Base-by-base conservation (phyloP, 208 protist species). In the Porcisia deanei region DNA sequence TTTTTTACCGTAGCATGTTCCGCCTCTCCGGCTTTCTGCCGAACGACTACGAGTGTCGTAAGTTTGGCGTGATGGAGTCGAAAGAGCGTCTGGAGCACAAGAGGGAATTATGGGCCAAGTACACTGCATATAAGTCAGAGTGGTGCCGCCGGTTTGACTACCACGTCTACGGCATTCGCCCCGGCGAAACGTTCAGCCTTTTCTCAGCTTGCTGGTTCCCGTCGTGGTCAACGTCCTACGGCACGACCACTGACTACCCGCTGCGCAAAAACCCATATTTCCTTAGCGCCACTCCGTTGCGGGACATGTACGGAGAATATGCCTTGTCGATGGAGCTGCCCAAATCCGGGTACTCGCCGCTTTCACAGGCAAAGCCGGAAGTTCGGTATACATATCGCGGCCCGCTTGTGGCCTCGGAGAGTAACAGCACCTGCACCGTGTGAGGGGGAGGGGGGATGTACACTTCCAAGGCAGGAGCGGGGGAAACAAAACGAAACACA, bases 81-180 rank as follows among this genome's bases (percentile, higher is more conserved):
- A 87, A 88, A 77, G 82, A 92, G 77, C 86, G 90, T 3, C 79
- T 96, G 63, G 87, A 94, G 73, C 71, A 82, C 55, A 97, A 96
- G 79, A 92, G 87, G 65, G 70, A 81, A 57, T 66, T 95, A 76
- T 97, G 93, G 93, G 83, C 86, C 58, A 94, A 94, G 79, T 97
- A 96, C 79, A 84, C 87, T 22, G 89, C 86, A 34, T 96, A 96
- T 86, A 97, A 97, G 85, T 88, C 88, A 76, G 90, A 97, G 81
- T 97, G 93, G 93, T 95, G 89, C 73, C 88, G 93, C 54, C 93
- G 93, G 41, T 97, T 90, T 69, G 93, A 97, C 79, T 97, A 96
- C 80, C 91, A 97, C 82, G 91, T 96, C 34, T 95, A 89, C 73
- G 91, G 91, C 73, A 97, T 97, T 70, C 91, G 89, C 60, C 93